A percentile compares a stretch with the other conserved stretches of the same genome.
Evolutionary conservation across 768 basidiomycete genomes (phyloP).

Genomic region (Saitozyma podzolica): DNA sequence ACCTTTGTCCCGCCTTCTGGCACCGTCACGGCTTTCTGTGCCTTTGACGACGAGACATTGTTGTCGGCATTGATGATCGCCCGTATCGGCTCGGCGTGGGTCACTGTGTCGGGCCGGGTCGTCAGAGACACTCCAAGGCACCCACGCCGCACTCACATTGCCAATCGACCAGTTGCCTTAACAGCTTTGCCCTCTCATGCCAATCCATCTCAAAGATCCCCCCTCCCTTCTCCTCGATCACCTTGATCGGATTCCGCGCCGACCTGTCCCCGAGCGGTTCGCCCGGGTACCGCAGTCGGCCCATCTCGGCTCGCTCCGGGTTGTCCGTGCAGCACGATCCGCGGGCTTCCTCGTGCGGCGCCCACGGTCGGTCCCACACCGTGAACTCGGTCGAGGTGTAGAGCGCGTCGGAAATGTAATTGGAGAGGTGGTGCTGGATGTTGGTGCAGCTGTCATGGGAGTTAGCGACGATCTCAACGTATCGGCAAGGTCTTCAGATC

Average conservation of each 20-base stretch:
- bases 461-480: background rate
- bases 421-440: conserved; percentile 34
- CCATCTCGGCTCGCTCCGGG: conserved; percentile 25
- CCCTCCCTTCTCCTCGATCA: conserved; percentile 27
- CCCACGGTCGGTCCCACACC: conserved; percentile 46
- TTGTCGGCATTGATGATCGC: conserved; percentile 34
- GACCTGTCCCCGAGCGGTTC: conserved; percentile 30
- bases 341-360: conserved; percentile 39
- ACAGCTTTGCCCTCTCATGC: conserved; percentile 31
- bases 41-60: conserved; percentile 6
- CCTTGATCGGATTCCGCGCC: conserved; percentile 26
- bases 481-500: no score
- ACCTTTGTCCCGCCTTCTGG: conserved; percentile 8
- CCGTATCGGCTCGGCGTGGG: conserved; percentile 32
- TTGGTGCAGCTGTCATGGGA: conserved; percentile 29
- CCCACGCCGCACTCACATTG: conserved; percentile 33
- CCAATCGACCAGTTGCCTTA: conserved; percentile 47
- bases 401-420: conserved; percentile 34
- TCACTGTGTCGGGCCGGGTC: conserved; percentile 21
- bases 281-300: conserved; percentile 32
- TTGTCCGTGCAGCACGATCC: conserved; percentile 30
- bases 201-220: conserved; percentile 47
- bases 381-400: conserved; percentile 38
- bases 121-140: background rate
- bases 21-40: conserved; percentile 5